phyloP scores from a whole-genome alignment of 305 asterid species.

The Salvia sclarea region DNA sequence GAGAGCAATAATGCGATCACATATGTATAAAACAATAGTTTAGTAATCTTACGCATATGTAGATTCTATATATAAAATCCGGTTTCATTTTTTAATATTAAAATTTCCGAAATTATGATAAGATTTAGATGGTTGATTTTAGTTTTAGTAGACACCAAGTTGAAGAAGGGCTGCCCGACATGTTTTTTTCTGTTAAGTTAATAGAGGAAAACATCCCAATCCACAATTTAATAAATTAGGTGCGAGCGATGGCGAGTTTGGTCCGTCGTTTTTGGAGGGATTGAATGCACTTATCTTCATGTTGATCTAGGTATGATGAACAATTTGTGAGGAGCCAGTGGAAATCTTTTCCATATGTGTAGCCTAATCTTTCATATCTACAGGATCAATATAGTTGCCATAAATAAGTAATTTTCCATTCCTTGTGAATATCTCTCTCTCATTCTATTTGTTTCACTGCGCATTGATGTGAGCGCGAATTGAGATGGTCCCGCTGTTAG shows the following conservation, averaged over 20 bases:
- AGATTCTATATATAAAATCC: too few species aligned
- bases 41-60: too few species aligned
- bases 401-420: neutral
- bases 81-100: too few species aligned
- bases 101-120: too few species aligned
- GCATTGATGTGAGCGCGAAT: conserved; percentile 45
- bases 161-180: neutral
- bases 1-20: too few species aligned
- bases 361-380: neutral
- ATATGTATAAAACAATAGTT: too few species aligned
- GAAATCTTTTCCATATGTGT: neutral
- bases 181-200: conserved; percentile 12
- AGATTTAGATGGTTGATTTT: too few species aligned
- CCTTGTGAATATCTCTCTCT: neutral
- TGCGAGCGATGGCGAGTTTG: conserved; percentile 30
- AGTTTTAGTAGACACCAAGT: too few species aligned
- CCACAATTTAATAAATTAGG: conserved; percentile 42
- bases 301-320: neutral
- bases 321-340: neutral
- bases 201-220: conserved; percentile 18
- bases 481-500: too few species aligned
- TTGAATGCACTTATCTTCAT: conserved; percentile 23
- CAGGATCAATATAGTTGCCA: neutral
- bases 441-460: neutral
- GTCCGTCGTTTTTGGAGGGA: conserved; percentile 27